Percentiles rank a stretch among this genome's conserved stretches.
These are phyloP conservation scores for Podila epicladia DNA, from an alignment of 192 early-diverging fungal genomes.

Conservation along the genomic window DNA sequence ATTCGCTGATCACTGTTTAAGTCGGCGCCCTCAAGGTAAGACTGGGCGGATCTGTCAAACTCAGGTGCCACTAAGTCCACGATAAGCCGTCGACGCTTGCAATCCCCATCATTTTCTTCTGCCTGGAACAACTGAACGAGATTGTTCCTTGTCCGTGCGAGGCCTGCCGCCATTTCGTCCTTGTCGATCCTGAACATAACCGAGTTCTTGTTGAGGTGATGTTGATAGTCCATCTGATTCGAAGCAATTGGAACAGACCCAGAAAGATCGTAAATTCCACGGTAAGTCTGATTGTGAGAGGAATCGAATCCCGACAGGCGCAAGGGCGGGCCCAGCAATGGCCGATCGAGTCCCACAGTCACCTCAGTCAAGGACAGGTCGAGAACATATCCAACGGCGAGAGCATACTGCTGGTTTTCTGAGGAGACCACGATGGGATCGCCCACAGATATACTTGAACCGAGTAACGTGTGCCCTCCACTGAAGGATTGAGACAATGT, in stretches of 20 bases:
- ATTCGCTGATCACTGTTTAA: conserved; percentile 80
- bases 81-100: conserved; percentile 72
- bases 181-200: conserved; percentile 82
- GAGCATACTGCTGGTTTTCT: conserved; percentile 73
- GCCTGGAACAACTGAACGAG: conserved; percentile 74
- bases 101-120: conserved; percentile 56
- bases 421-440: conserved; percentile 88
- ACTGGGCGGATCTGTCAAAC: conserved; percentile 52
- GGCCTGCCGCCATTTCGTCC: conserved; percentile 79
- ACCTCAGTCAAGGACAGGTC: conserved; percentile 61
- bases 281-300: conserved; percentile 67
- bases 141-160: conserved; percentile 78
- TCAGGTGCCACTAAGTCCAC: conserved; percentile 80
- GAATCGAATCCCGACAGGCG: conserved; percentile 63
- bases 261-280: conserved; percentile 32
- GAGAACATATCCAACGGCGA: conserved; percentile 80
- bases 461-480: conserved; percentile 42
- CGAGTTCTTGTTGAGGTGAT: conserved; percentile 39
- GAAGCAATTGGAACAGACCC: no score
- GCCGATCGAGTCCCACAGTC: conserved; percentile 67
- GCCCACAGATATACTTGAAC: conserved; percentile 66
- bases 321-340: conserved; percentile 72
- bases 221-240: conserved; percentile 18
- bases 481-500: conserved; percentile 23
- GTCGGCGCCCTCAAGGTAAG: conserved; percentile 16